Percentiles rank a stretch among this genome's conserved stretches.
These are phyloP conservation scores for Sphaerosporella brunnea DNA, from an alignment of 495 filamentous ascomycete genomes.

Conservation along the genomic window DNA sequence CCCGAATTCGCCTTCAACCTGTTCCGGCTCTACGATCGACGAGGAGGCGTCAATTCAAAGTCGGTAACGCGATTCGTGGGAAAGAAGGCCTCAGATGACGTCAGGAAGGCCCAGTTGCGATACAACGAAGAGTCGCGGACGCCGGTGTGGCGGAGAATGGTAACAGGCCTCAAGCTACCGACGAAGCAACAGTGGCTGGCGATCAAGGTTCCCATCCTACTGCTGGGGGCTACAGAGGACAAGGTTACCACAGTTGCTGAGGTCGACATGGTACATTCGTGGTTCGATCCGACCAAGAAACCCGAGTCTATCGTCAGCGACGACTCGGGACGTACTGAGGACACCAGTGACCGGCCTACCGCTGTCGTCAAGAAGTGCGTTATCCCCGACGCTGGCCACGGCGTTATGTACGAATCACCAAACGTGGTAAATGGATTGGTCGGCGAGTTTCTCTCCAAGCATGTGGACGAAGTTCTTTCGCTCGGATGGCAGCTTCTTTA, in stretches of 20 bases:
- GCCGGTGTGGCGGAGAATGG: slow-evolving; percentile 70
- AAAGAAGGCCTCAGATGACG: slow-evolving; percentile 48
- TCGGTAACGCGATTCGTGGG: slow-evolving; percentile 73
- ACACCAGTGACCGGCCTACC: neutral
- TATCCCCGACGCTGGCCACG: slow-evolving; percentile 66
- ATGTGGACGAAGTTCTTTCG: slow-evolving; percentile 59
- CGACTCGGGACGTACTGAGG: too few relatives aligned
- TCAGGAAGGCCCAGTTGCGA: slow-evolving; percentile 56
- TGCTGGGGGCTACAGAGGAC: slow-evolving; percentile 65
- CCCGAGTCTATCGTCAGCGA: slow-evolving; percentile 13
- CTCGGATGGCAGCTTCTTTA: slow-evolving; percentile 82
- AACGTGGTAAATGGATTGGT: slow-evolving; percentile 65
- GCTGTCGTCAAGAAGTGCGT: slow-evolving; percentile 48
- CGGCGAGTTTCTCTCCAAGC: slow-evolving; percentile 55
- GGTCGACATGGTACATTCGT: slow-evolving; percentile 47
- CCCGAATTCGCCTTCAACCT: slow-evolving; percentile 59
- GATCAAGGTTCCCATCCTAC: slow-evolving; percentile 52
- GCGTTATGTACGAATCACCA: slow-evolving; percentile 60
- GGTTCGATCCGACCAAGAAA: slow-evolving; percentile 31
- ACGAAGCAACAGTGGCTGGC: slow-evolving; percentile 51
- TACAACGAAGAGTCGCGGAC: slow-evolving; percentile 74
- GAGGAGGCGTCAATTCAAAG: slow-evolving; percentile 56
- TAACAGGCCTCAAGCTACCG: slow-evolving; percentile 47
- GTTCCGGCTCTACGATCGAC: slow-evolving; percentile 61
- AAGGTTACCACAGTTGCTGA: slow-evolving; percentile 51